Evolutionary conservation across 75 land plant genomes (phyloP).

Genomic region (Picea sitchensis): DNA sequence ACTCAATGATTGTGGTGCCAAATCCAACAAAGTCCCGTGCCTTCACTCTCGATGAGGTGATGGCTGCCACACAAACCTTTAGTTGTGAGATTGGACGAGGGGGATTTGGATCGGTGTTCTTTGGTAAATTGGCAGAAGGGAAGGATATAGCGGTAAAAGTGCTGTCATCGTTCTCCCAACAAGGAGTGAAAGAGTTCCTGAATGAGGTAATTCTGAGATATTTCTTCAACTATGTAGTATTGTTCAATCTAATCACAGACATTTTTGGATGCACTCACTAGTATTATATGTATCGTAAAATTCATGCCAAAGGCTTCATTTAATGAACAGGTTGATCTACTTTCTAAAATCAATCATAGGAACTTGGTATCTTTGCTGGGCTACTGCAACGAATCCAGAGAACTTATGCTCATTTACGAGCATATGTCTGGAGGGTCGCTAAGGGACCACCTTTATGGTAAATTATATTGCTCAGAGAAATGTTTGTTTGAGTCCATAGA

Average conservation of each 20-base stretch:
- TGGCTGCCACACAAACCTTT: neutral
- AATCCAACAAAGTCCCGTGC: neutral
- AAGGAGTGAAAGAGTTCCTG: constrained; percentile 30
- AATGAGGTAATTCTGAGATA: constrained; percentile 22
- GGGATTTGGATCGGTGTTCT: neutral
- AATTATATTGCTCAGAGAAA: neutral
- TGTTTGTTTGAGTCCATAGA: neutral
- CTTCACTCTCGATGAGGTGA: neutral
- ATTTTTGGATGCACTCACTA: no score
- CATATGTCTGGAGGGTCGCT: constrained; percentile 56
- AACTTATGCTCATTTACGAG: constrained; percentile 47
- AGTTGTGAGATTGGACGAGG: neutral
- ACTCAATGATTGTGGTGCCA: neutral
- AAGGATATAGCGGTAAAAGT: constrained; percentile 34
- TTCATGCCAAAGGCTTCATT: neutral
- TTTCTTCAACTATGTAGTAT: neutral
- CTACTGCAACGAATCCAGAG: constrained; percentile 37
- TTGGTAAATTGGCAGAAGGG: constrained; percentile 24
- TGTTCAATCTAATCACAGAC: neutral
- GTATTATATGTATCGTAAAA: neutral
- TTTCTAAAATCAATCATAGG: constrained; percentile 19
- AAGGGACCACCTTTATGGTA: constrained; percentile 40
- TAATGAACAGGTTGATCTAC: constrained; percentile 14
- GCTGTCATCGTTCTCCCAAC: constrained; percentile 24
- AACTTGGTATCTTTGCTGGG: constrained; percentile 50